Evolutionary conservation across 306 rosid genomes (phyloP).

Genomic region (Nissolia schottii): DNA sequence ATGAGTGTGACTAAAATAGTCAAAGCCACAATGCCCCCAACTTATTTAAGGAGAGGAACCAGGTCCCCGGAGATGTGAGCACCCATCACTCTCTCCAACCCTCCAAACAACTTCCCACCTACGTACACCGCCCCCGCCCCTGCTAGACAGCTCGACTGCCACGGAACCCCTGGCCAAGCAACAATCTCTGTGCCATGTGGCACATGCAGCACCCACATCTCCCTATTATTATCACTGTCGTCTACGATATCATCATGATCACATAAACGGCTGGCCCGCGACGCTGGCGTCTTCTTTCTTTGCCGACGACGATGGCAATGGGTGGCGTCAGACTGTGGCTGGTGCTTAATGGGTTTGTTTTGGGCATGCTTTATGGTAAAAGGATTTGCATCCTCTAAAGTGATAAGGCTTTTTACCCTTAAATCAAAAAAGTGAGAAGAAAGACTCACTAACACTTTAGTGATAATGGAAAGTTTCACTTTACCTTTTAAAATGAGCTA

Average conservation of each 20-base stretch:
- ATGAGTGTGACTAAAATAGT: background rate
- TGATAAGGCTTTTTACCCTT: too few relatives aligned
- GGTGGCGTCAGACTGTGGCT: background rate
- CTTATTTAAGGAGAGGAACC: conserved; percentile 59
- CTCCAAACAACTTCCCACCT: conserved; percentile 78
- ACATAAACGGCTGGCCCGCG: background rate
- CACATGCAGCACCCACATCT: conserved; percentile 70
- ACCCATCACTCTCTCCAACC: conserved; percentile 64
- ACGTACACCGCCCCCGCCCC: conserved; percentile 42
- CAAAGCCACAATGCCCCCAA: conserved; percentile 77
- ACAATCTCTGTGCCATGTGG: conserved; percentile 48
- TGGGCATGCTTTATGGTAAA: conserved; percentile 56
- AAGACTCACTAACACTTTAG: too few relatives aligned
- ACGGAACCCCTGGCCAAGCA: conserved; percentile 45
- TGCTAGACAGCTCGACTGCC: conserved; percentile 1
- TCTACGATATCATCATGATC: conserved; percentile 37
- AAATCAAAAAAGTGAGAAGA: too few relatives aligned
- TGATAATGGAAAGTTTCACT: too few relatives aligned
- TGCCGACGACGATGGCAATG: background rate
- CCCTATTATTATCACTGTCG: conserved; percentile 56
- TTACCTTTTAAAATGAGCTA: too few relatives aligned
- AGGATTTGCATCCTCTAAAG: too few relatives aligned
- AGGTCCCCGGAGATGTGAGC: conserved; percentile 67
- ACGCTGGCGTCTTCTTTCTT: background rate
- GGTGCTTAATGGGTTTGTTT: conserved; percentile 28